Base-by-base conservation (phyloP, 2,329 filamentous ascomycete species). In the Penicillium sp. region DNA sequence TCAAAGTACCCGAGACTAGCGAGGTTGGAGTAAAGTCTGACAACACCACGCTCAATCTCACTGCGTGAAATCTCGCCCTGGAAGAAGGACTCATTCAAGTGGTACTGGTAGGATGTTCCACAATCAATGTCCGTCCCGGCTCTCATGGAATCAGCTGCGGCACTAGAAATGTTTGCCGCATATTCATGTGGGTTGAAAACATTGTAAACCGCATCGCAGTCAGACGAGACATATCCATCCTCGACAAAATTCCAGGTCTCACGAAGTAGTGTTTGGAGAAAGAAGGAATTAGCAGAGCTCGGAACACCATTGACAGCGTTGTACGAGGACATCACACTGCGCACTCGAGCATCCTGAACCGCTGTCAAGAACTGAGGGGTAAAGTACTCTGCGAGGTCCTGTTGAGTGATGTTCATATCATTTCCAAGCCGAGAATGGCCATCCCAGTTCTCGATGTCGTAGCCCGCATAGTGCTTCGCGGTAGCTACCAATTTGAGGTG, bases 371-470 rank as follows among this genome's bases (percentile, higher is more conserved):
- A 91, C 0, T 87, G 83, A 1, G 85, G 87, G 43, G 89, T 80
- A 68, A 89, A 90, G 74, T 90, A 91, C 67, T 90, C 88, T 0
- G 83, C 81, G 4, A 91, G 75, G 61, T 91, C 88, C 65, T 90
- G 88, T 52, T 80, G 76, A 10, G 80, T 78, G 60, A 88, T 83
- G 13, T 6, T 67, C 65, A 86, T 82, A 69, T 89, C 80, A 61
- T 86, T 88, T 16, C 81, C 80, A 25, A 70, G 83, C 11, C 83
- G 76, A n/a, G 73, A 75, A 26, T 78, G 70, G 2, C 74, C 73
- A 35, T 73, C 69, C 75, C 81, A 82, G 60, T 71, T 72, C 67
- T 87, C 85, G 2, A 85, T 70, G 68, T 87, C 85, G 65, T 87
- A 86, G 0, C 80, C 85, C 0, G 83, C 84, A 58, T 79, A 87